Base-by-base conservation (phyloP, 1,284 basidiomycete genomes). In the Heterobasidion annosum region DNA sequence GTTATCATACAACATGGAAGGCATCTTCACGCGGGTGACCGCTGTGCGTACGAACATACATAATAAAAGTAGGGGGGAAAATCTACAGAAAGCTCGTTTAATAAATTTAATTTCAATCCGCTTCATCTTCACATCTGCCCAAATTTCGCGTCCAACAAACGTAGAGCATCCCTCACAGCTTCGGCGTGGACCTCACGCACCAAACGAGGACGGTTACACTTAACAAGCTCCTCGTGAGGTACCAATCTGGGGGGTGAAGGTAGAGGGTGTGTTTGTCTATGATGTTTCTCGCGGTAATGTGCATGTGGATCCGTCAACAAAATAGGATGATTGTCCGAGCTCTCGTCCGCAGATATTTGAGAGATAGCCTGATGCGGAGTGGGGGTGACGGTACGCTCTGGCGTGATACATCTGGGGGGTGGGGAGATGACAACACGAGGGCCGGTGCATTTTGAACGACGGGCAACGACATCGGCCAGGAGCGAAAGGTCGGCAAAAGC, bases 401-500 rank as follows among this genome's bases (percentile, higher is more conserved):
- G 73, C 10, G 76, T 73, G 59, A 73, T 61, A 33, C 76, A 69
- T 5, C 74, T 78, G 2, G 74, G 78, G 37, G 76, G 74, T 18
- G 87, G 83, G 15, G 79, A 79, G 50, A 89, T 75, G 51, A 83
- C 75, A 44, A 91, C 77, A 45, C 77, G 76, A 15, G 90, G 85
- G 8, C 89, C 89, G 0, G 77, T 79, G 64, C 89, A 93, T 64
- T 82, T 85, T 34, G 88, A 86, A 47, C 88, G 78, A 49, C 89
- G 82, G 1, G 90, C 87, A 19, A 95, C 92, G 34, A 95, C 92
- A 58, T 93, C 91, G 1, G 92, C 92, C 48, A 95, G 78, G 42
- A 93, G 74, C 0, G 83, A 73, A 48, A 95, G 73, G 65, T 93
- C 89, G 12, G 90, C 80, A 65, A 91, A 93, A 46, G 82, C 79